Evolutionary conservation across 129 eudicot genomes (phyloP), one percentile per base, ranked within the genome.

Genomic region (Artemisia annua): DNA sequence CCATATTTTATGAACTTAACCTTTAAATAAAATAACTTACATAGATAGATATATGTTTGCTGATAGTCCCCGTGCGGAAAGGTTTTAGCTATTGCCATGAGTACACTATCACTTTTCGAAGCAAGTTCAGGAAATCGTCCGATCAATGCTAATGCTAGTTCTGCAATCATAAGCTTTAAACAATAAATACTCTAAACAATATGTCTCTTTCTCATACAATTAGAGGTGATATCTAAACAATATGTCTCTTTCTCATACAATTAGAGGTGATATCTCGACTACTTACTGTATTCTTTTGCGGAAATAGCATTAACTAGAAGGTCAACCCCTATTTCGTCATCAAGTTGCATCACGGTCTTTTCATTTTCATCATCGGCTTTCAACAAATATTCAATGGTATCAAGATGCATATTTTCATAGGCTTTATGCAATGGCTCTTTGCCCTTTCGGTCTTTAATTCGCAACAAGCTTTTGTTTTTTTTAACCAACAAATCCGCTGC

Each of bases 251-350:
- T 28, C 32, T 28, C 32, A 28, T 28, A 28, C 32, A 28, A 28
- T 28, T 28, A 28, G 32, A 30, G 35, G 35, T 30, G 35, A 30
- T 30, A 30, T 30, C 6, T 30, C 6, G 35, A 30, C n/a, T 60
- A 59, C 67, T 71, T 14, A 71, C 76, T 1, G 5, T 71, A 71
- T 20, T 58, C 9, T 44, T 71, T 58, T 19, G 57, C 57, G 8
- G 46, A 71, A 59, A 71, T 71, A 3, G 26, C 67, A 71, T 71
- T 71, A 46, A 71, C 57, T 15, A 71, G 76, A 59, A 71, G 5
- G 7, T 44, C 16, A 0, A 58, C 48, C 24, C 20, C 16, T 3
- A n/a, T 58, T 35, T 71, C 11, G 1, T 4, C 13, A 70, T 35
- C 35, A 55, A 1, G 28, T 48, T 52, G 59, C 58, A 1, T 18